These are phyloP conservation scores for Ceratonia siliqua DNA, from an alignment of 306 rosid species.

Conservation along the genomic window DNA sequence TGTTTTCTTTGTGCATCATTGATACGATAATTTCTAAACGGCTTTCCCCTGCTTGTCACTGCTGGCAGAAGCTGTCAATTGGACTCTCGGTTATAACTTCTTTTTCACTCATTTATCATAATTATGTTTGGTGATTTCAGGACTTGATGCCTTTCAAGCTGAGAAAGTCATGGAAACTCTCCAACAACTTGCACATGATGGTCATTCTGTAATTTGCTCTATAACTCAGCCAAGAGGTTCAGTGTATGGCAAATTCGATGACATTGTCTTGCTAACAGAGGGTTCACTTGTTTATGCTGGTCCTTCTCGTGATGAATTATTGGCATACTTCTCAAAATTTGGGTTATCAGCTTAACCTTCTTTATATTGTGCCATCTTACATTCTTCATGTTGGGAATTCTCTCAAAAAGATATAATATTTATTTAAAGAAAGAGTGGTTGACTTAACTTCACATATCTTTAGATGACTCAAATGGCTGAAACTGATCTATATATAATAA, in stretches of 20 bases:
- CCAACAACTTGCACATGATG: constrained; percentile 81
- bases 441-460: constrained; percentile 13
- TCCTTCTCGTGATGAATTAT: constrained; percentile 71
- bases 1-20: not conserved
- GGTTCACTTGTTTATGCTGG: constrained; percentile 94
- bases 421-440: not conserved
- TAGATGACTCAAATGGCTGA: not conserved
- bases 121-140: constrained; percentile 48
- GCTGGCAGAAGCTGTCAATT: constrained; percentile 1
- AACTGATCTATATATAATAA: constrained; percentile 3
- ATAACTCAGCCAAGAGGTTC: constrained; percentile 95
- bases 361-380: constrained; percentile 21
- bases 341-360: constrained; percentile 62
- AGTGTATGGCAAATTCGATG: constrained; percentile 81
- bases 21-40: constrained; percentile 14
- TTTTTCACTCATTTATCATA: not conserved
- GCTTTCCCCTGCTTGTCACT: not conserved
- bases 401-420: constrained; percentile 11
- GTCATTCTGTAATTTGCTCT: constrained; percentile 96
- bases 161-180: constrained; percentile 95
- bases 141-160: constrained; percentile 98
- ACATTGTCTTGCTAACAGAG: constrained; percentile 80
- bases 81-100: not conserved
- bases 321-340: constrained; percentile 74
- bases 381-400: constrained; percentile 22